A percentile compares a stretch with the other conserved stretches of the same genome.
These are phyloP conservation scores for Albifimbria verrucaria DNA, from an alignment of 2,329 filamentous ascomycete species.

Conservation along the genomic window DNA sequence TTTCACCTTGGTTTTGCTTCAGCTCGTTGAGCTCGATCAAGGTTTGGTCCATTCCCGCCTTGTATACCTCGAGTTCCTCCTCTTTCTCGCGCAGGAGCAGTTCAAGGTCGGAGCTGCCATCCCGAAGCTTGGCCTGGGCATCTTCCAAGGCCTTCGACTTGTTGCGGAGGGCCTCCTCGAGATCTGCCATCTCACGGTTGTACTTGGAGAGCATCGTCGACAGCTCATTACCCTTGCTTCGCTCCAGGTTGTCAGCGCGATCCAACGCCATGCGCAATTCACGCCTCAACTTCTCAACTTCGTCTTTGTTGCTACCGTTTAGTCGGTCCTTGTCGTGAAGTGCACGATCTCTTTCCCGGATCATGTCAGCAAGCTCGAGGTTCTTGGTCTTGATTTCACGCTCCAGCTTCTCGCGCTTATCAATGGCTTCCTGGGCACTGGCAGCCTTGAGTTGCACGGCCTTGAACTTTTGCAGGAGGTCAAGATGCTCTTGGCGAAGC, in stretches of 20 bases:
- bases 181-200: constrained; percentile 93
- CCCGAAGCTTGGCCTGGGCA: constrained; percentile 70
- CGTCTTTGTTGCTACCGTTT: constrained; percentile 84
- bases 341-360: constrained; percentile 89
- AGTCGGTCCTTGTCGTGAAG: constrained; percentile 88
- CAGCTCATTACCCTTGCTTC: constrained; percentile 90
- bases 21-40: constrained; percentile 89
- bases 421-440: constrained; percentile 94
- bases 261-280: constrained; percentile 91
- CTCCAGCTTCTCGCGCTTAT: constrained; percentile 89
- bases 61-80: constrained; percentile 96
- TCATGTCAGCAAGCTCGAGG: constrained; percentile 97
- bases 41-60: constrained; percentile 95
- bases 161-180: constrained; percentile 85
- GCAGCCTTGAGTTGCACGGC: constrained; percentile 92
- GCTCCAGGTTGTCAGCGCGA: constrained; percentile 85
- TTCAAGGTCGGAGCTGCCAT: constrained; percentile 83
- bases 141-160: constrained; percentile 89
- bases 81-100: constrained; percentile 87
- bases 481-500: constrained; percentile 88
- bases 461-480: constrained; percentile 95
- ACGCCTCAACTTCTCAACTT: constrained; percentile 89
- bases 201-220: constrained; percentile 94
- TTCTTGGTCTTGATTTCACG: constrained; percentile 99
- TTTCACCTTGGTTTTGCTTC: constrained; percentile 69